A percentile compares a stretch with the other conserved stretches of the same genome.
Conservation (phyloP, 192 early-diverging fungal species). For the Mycoemilia scoparia region DNA sequence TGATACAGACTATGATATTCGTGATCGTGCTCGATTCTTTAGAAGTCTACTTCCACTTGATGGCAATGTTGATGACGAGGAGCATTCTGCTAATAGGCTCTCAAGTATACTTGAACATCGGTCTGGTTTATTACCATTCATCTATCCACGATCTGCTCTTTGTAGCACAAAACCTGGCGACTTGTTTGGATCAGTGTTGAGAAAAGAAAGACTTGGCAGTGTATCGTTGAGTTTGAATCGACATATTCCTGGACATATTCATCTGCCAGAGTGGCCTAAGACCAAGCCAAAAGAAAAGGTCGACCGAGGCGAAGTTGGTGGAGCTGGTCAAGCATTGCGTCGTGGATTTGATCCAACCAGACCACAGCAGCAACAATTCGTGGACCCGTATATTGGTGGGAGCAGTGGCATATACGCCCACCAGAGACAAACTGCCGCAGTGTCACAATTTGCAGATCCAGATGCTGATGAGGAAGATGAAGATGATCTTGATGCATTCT, state of each 20-base stretch:
- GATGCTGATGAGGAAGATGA: slow-evolving; percentile 3
- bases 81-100: slow-evolving; percentile 6
- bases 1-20: slow-evolving; percentile 73
- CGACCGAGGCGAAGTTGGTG: slow-evolving; percentile 6
- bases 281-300: slow-evolving; percentile 2
- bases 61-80: slow-evolving; percentile 10
- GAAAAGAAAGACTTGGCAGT: slow-evolving; percentile 40
- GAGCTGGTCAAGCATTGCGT: no score
- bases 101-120: slow-evolving; percentile 7
- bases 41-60: slow-evolving; percentile 12
- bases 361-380: no score
- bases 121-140: not conserved
- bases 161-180: no score
- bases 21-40: slow-evolving; percentile 68
- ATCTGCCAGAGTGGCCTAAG: slow-evolving; percentile 64
- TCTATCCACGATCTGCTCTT: no score
- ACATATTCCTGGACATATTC: slow-evolving; percentile 44
- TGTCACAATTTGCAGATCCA: no score
- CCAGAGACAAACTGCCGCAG: no score
- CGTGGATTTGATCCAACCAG: no score
- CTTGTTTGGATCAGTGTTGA: no score
- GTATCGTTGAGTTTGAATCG: slow-evolving; percentile 43
- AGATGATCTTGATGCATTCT: slow-evolving; percentile 26
- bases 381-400: no score
- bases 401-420: no score